Evolutionary conservation across 495 filamentous ascomycete species (phyloP), one percentile per base, ranked within the genome.

Genomic region (Cenococcum geophilum): DNA sequence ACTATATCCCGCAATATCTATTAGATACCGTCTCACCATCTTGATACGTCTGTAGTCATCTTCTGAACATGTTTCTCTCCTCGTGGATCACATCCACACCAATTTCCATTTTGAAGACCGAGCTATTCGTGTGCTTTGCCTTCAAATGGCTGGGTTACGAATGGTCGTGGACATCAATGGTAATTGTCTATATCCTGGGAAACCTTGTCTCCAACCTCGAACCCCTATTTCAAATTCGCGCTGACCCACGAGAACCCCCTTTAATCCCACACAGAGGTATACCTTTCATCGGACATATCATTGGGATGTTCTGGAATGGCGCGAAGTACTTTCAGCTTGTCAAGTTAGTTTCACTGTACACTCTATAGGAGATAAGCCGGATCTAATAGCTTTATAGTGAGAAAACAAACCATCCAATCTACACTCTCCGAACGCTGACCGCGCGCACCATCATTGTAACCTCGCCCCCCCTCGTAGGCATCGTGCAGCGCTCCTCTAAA

Each of bases 191-290:
- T 49, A 8, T 14, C 9, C 45, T 49, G 5, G 18, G 18, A 8
- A 6, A 9, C 1, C 45, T 49, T 14, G 18, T 49, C 45, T 49
- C 16, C 6, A 18, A 22, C 18, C 21, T 55, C 34, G 23, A 55
- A 18, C 12, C 11, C 11, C 25, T 32, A 20, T 12, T 55, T 9
- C 18, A 36, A 27, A n/a, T n/a, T 9, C 51, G 51, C 10, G 23
- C 34, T 36, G 76, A 79, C 60, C 65, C 73, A 0, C 72, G 72
- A 14, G 78, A 80, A 63, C 78, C 78, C 6, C 75, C 76, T 0
- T 45, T 68, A 1, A 61, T 79, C 8, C 59, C 60, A 16, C 63
- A 55, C 16, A 36, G 40, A n/a, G 18, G 22, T 16, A 72, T 80
- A 22, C 78, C 78, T 0, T 60, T 74, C 8, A 43, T 79, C 40